Conservation (phyloP, 1,139 yeast species). For the Geotrichum reessii region DNA sequence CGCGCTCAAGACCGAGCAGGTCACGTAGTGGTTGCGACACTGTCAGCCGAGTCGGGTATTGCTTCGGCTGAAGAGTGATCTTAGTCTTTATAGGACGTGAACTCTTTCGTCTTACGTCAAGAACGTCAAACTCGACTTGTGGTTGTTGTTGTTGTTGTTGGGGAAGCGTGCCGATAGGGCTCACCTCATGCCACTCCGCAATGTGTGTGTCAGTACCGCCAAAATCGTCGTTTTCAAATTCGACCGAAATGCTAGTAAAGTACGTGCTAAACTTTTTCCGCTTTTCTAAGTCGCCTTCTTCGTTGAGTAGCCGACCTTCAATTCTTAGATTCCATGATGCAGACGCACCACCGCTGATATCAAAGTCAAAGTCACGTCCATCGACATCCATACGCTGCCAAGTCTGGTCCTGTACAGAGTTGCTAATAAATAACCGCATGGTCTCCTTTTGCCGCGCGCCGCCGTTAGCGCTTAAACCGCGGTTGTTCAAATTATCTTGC, state of each 20-base stretch:
- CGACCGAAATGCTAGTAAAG: slow-evolving; percentile 78
- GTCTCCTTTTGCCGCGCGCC: slow-evolving; percentile 42
- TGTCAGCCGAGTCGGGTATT: slow-evolving; percentile 57
- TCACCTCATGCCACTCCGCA: slow-evolving; percentile 62
- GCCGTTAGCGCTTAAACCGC: slow-evolving; percentile 9
- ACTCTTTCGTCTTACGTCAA: slow-evolving; percentile 81
- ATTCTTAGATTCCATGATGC: slow-evolving; percentile 81
- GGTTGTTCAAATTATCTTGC: slow-evolving; percentile 52
- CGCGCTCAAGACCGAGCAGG: slow-evolving; percentile 60
- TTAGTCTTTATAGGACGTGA: slow-evolving; percentile 57
- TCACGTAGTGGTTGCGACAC: slow-evolving; percentile 61
- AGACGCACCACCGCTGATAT: slow-evolving; percentile 34
- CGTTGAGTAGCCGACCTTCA: slow-evolving; percentile 72
- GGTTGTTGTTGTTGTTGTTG: slow-evolving; percentile 11
- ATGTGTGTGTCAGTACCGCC: slow-evolving; percentile 37
- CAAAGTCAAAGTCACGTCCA: slow-evolving; percentile 36
- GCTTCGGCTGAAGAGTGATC: slow-evolving; percentile 76
- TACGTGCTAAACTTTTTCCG: slow-evolving; percentile 70
- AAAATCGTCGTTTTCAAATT: slow-evolving; percentile 46
- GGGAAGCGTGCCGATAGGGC: slow-evolving; percentile 7
- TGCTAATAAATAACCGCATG: slow-evolving; percentile 78
- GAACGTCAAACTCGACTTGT: slow-evolving; percentile 67
- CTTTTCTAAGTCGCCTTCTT: slow-evolving; percentile 37
- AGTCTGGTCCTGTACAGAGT: slow-evolving; percentile 78
- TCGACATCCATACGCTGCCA: slow-evolving; percentile 57